Evolutionary conservation across 352 stramenopile species (phyloP).

Genomic region (Phytophthora cajani): DNA sequence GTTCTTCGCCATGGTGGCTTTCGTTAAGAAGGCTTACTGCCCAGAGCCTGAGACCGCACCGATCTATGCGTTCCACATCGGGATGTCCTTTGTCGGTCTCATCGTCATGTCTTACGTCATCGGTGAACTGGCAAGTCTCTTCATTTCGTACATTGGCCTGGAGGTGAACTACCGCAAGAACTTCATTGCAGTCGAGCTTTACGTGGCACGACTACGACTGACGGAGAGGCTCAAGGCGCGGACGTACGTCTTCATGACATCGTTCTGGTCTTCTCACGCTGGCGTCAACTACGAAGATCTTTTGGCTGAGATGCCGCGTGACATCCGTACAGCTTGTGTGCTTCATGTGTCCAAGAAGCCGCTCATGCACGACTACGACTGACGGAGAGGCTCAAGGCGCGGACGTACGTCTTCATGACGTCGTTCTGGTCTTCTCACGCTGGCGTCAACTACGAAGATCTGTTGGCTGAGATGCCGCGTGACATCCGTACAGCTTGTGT

Average conservation of each 20-base stretch:
- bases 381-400: constrained; percentile 34
- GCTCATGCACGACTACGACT: too few relatives aligned
- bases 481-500: constrained; percentile 59
- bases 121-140: constrained; percentile 53
- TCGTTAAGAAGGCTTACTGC: constrained; percentile 58
- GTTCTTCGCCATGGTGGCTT: constrained; percentile 45
- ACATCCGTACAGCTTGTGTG: constrained; percentile 59
- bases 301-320: constrained; percentile 45
- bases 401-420: constrained; percentile 45
- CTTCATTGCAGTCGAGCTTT: constrained; percentile 52
- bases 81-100: constrained; percentile 46
- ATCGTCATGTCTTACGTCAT: constrained; percentile 59
- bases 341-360: constrained; percentile 41
- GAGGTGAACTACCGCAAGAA: constrained; percentile 64
- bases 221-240: constrained; percentile 36
- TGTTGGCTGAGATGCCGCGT: constrained; percentile 50
- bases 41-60: constrained; percentile 35
- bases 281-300: constrained; percentile 57
- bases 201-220: constrained; percentile 44
- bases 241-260: constrained; percentile 46
- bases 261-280: constrained; percentile 53
- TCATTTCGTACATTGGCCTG: constrained; percentile 58
- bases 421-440: constrained; percentile 57
- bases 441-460: constrained; percentile 52
- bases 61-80: constrained; percentile 49